Evolutionary conservation across 2,329 filamentous ascomycete species (phyloP), one percentile per base, ranked within the genome.

Genomic region (Colletotrichum liaoningense): DNA sequence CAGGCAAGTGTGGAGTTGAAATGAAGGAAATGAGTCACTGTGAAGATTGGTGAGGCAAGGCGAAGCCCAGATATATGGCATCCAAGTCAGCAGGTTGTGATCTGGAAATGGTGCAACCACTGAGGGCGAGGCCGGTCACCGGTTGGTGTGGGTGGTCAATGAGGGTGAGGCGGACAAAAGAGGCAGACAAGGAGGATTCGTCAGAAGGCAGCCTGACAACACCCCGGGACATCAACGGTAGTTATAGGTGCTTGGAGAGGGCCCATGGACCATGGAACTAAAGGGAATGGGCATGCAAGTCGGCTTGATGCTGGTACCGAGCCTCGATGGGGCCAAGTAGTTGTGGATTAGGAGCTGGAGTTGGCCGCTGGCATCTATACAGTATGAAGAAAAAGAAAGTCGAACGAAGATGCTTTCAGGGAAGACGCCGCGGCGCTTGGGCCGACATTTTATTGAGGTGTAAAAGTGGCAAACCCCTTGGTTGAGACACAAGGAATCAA

Each of bases 1-100:
- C 42, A 67, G 60, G 64, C 38, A 73, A 64, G 26, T 75, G 75
- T 76, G 76, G 77, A 78, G 77, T 74, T 77, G 76, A 72, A 77
- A 74, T 77, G 75, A 75, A 77, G 79, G 77, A 77, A 80, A 81
- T 84, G 83, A 84, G 82, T 84, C 82, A 83, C 79, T 73, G 83
- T 85, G 83, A 84, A 83, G 79, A 78, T 78, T 72, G 79, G 83
- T 84, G 83, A 85, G 83, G 79, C 79, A 79, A 81, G 79, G 76
- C 75, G 79, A 78, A 77, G 75, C 75, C 46, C 63, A 78, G 77
- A 79, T 85, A 84, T 85, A 85, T 82, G 82, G 71, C 72, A 76
- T 76, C 28, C 74, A 68, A 65, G 75, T 73, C 64, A 68, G 64
- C 62, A 67, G 74, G 68, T 63, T 65, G 75, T 14, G 54, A 63